phyloP scores from a whole-genome alignment of 176 grass and related monocot species.

The Rhipidocladum racemiflorum region DNA sequence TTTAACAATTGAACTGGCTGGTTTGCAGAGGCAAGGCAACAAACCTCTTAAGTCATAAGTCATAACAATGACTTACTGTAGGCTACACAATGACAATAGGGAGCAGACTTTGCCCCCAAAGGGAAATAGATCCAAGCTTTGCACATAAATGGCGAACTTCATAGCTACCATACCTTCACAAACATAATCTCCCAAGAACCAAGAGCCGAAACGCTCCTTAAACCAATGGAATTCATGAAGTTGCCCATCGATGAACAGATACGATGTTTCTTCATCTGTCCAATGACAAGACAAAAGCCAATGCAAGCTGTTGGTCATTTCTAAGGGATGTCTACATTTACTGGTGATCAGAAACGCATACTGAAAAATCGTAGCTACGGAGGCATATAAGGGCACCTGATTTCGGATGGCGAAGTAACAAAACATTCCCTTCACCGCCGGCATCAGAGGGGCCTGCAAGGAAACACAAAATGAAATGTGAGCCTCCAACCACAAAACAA shows the following conservation, averaged over 20 bases:
- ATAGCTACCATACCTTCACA: constrained; percentile 60
- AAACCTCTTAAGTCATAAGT: neutral
- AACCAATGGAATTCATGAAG: constrained; percentile 94
- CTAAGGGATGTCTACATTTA: neutral
- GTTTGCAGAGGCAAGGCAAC: neutral
- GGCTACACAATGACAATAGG: neutral
- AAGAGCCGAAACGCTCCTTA: constrained; percentile 80
- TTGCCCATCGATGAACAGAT: constrained; percentile 51
- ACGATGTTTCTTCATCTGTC: constrained; percentile 66
- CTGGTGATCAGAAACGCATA: neutral
- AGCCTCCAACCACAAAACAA: neutral
- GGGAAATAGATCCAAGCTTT: neutral
- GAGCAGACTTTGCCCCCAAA: neutral
- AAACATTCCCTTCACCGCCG: constrained; percentile 40
- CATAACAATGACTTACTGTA: neutral
- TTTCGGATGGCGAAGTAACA: constrained; percentile 75
- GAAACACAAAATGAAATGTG: constrained; percentile 7
- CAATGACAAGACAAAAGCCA: constrained; percentile 1
- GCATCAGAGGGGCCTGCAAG: constrained; percentile 44
- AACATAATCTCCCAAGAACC: constrained; percentile 94
- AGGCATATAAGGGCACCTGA: constrained; percentile 47
- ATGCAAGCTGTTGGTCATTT: neutral
- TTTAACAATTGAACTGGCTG: neutral
- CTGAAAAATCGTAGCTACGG: neutral
- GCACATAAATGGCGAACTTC: neutral